These are phyloP conservation scores for Boletus vermiculosoides DNA, from an alignment of 768 basidiomycete genomes.

Conservation along the genomic window DNA sequence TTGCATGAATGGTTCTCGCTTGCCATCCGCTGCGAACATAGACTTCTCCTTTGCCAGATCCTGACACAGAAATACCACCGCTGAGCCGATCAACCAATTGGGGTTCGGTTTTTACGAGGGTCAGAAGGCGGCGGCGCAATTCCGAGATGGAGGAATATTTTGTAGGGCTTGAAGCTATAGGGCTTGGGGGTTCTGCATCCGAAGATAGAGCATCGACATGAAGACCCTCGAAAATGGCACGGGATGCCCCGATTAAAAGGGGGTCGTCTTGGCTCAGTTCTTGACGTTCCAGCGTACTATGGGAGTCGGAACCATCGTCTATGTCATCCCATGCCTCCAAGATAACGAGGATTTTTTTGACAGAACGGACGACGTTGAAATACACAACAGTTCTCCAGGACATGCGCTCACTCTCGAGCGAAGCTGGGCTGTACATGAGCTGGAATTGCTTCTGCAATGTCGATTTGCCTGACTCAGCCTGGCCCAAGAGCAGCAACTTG, in stretches of 20 bases:
- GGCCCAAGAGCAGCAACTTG: conserved; percentile 72
- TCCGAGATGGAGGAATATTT: conserved; percentile 42
- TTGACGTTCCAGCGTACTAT: conserved; percentile 34
- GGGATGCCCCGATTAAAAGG: conserved; percentile 15
- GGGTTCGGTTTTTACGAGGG: conserved; percentile 59
- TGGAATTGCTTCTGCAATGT: conserved; percentile 79
- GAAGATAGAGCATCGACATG: conserved; percentile 8
- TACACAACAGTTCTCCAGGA: conserved; percentile 76
- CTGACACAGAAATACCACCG: conserved; percentile 69
- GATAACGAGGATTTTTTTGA: conserved; percentile 65
- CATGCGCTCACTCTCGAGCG: conserved; percentile 63
- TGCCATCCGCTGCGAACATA: conserved; percentile 85
- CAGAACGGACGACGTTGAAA: conserved; percentile 70
- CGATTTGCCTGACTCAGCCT: conserved; percentile 77
- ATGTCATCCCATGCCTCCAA: conserved; percentile 62
- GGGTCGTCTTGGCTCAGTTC: conserved; percentile 29
- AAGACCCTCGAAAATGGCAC: conserved; percentile 10
- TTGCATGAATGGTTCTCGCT: conserved; percentile 58
- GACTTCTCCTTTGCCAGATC: conserved; percentile 73
- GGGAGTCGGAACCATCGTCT: conserved; percentile 49
- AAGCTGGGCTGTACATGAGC: conserved; percentile 74
- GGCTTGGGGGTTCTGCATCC: conserved; percentile 12
- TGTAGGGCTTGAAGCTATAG: conserved; percentile 16
- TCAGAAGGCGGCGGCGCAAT: conserved; percentile 57
- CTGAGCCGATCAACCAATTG: conserved; percentile 70